phyloP scores from a whole-genome alignment of 169 alveolate genomes.

The Babesia divergens region DNA sequence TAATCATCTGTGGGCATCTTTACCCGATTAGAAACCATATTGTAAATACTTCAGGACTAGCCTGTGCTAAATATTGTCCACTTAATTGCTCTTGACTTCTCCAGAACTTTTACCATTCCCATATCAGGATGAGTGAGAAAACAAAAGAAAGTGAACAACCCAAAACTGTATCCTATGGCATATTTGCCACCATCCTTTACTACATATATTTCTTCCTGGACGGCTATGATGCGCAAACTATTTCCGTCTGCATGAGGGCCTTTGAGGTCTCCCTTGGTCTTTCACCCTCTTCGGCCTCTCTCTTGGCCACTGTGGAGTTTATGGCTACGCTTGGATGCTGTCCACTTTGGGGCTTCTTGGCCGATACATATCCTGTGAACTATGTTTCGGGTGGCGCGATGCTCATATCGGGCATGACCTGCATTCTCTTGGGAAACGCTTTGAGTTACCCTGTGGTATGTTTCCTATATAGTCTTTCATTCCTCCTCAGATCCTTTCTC shows the following conservation, averaged over 20 bases:
- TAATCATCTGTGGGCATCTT: no score
- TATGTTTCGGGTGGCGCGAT: conserved; percentile 84
- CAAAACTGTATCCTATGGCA: neutral
- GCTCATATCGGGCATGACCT: conserved; percentile 81
- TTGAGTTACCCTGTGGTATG: conserved; percentile 46
- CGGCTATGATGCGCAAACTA: conserved; percentile 16
- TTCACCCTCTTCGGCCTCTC: conserved; percentile 79
- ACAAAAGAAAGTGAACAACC: no score
- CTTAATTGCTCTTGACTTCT: no score
- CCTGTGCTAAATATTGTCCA: no score
- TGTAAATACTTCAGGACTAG: no score
- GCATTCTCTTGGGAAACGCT: conserved; percentile 70
- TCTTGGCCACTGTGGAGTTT: conserved; percentile 81
- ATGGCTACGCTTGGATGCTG: conserved; percentile 80
- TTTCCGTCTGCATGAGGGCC: conserved; percentile 75
- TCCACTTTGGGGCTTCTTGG: conserved; percentile 88
- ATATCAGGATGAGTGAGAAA: no score
- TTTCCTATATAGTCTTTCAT: neutral
- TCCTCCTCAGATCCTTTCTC: conserved; percentile 12
- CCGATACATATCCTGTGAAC: conserved; percentile 80
- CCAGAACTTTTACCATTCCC: no score
- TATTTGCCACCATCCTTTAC: neutral
- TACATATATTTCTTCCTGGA: neutral
- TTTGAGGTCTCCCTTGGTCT: conserved; percentile 82
- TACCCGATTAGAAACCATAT: no score